A percentile compares a stretch with the other conserved stretches of the same genome.
phyloP scores from a whole-genome alignment of 169 alveolate species.

The Amoebophrya sp. region DNA sequence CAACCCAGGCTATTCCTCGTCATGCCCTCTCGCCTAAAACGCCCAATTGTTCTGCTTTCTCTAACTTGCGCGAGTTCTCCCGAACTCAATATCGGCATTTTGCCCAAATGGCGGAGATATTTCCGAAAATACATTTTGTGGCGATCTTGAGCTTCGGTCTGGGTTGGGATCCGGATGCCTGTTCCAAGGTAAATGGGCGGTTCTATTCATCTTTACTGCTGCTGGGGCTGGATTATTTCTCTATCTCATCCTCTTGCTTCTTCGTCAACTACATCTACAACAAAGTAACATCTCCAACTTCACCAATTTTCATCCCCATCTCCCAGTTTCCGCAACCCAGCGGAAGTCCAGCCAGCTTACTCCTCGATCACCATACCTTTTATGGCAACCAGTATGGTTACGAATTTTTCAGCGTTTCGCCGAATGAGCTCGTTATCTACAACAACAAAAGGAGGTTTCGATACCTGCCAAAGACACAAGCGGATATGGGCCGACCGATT shows the following conservation, averaged over 20 bases:
- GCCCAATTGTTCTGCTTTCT: too few species aligned
- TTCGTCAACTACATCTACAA: too few species aligned
- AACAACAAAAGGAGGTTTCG: not conserved
- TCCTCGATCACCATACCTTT: not conserved
- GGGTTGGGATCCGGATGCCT: not conserved
- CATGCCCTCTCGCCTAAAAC: too few species aligned
- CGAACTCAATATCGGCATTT: not conserved
- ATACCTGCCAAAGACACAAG: not conserved
- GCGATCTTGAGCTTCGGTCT: not conserved
- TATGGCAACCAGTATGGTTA: not conserved
- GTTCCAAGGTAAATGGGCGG: not conserved
- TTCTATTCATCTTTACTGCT: too few species aligned
- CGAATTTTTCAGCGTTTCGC: not conserved
- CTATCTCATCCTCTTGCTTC: too few species aligned
- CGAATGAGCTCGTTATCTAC: not conserved
- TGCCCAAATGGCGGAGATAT: not conserved
- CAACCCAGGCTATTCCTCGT: too few species aligned
- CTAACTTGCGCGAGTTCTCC: too few species aligned
- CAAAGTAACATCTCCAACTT: too few species aligned
- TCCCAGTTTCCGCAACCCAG: not conserved
- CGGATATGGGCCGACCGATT: slow-evolving; percentile 7
- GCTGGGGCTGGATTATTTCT: too few species aligned
- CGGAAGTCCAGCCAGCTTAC: not conserved
- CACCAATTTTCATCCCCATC: not conserved
- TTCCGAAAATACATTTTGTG: not conserved